Evolutionary conservation across 23 red algal genomes (phyloP).

Genomic region (Agarophyton chilense): DNA sequence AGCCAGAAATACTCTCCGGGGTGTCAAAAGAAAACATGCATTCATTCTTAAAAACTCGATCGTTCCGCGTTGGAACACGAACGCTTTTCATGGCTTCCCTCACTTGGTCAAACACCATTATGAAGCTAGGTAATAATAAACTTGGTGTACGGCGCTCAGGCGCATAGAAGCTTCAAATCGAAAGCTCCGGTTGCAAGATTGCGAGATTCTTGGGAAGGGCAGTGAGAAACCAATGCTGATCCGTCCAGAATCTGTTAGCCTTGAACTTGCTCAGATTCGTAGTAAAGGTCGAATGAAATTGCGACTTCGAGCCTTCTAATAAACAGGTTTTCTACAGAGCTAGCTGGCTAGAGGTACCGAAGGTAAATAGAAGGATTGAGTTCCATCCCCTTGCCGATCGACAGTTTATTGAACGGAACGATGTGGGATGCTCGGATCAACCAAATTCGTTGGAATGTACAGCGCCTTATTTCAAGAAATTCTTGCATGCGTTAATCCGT

Average conservation of each 20-base stretch:
- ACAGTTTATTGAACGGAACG: too few relatives aligned
- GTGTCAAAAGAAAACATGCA: constrained; percentile 89
- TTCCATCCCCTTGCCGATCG: too few relatives aligned
- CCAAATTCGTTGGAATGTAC: too few relatives aligned
- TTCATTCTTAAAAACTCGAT: constrained; percentile 68
- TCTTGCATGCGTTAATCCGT: too few relatives aligned
- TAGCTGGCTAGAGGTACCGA: neutral
- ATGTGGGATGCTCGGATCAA: too few relatives aligned
- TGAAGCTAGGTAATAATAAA: neutral
- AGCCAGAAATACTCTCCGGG: constrained; percentile 61
- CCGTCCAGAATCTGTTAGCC: neutral
- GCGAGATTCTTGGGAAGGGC: too few relatives aligned
- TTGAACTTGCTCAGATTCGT: too few relatives aligned
- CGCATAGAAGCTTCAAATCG: neutral
- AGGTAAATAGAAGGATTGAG: too few relatives aligned
- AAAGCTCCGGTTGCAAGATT: neutral
- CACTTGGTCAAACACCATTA: constrained; percentile 6
- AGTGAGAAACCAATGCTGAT: neutral
- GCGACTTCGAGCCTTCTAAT: too few relatives aligned
- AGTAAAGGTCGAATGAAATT: too few relatives aligned
- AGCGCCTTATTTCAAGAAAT: too few relatives aligned
- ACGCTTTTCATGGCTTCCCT: constrained; percentile 9
- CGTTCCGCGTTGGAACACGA: constrained; percentile 17
- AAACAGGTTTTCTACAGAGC: too few relatives aligned
- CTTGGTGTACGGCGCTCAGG: neutral